phyloP scores from a whole-genome alignment of 805 yeast species.

The Yarrowia yakushimensis region DNA sequence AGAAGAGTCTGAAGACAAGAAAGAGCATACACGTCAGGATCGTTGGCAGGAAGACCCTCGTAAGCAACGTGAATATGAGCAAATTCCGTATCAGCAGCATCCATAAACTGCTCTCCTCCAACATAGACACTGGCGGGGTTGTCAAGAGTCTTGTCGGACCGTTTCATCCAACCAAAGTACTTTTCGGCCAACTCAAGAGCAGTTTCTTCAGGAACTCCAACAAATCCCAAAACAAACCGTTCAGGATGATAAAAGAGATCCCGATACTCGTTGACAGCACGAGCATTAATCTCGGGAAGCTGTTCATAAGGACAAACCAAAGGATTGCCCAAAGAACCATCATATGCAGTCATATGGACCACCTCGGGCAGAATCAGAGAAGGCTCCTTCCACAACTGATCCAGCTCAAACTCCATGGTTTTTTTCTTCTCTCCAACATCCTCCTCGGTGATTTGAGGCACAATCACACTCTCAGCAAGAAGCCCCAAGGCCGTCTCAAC shows the following conservation, averaged over 20 bases:
- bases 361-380: constrained; percentile 85
- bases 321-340: constrained; percentile 80
- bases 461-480: constrained; percentile 71
- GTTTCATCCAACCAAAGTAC: constrained; percentile 60
- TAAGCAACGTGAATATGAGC: constrained; percentile 83
- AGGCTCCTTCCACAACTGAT: constrained; percentile 77
- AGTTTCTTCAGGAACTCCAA: constrained; percentile 70
- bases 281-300: constrained; percentile 52
- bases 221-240: constrained; percentile 77
- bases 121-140: constrained; percentile 30
- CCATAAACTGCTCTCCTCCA: constrained; percentile 29
- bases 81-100: constrained; percentile 66
- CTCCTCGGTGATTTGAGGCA: constrained; percentile 61
- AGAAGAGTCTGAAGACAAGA: constrained; percentile 85
- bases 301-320: constrained; percentile 73
- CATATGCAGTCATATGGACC: constrained; percentile 80
- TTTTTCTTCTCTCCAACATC: constrained; percentile 72
- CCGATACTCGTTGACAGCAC: constrained; percentile 59
- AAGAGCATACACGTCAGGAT: constrained; percentile 83
- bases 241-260: constrained; percentile 69
- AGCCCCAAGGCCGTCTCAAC: constrained; percentile 73
- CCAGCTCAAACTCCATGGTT: constrained; percentile 76
- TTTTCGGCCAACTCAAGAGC: constrained; percentile 63
- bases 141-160: constrained; percentile 29
- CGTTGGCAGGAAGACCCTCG: constrained; percentile 78